Percentiles rank a stretch among this genome's conserved stretches.
phyloP scores from a whole-genome alignment of 1,284 basidiomycete species.

The Ceratobasidium sp. region DNA sequence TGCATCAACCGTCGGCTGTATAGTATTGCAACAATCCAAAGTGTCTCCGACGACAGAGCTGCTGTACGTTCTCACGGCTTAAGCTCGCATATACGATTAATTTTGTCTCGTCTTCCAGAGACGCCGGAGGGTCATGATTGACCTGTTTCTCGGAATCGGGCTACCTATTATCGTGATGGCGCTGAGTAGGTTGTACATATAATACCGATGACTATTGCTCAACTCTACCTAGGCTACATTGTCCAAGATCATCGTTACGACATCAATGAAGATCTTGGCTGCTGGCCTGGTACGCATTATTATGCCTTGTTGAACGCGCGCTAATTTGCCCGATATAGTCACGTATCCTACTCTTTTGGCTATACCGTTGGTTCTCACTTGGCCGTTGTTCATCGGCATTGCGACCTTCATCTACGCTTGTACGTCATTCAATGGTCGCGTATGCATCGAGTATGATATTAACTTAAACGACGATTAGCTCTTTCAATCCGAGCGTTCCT shows the following conservation, averaged over 20 bases:
- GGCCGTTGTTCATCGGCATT: conserved; percentile 40
- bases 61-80: conserved; percentile 33
- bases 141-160: conserved; percentile 62
- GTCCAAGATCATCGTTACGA: conserved; percentile 48
- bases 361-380: conserved; percentile 36
- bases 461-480: conserved; percentile 7
- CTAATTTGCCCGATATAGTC: conserved; percentile 4
- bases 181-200: conserved; percentile 62
- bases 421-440: neutral
- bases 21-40: conserved; percentile 59
- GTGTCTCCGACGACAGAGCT: conserved; percentile 52
- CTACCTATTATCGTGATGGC: conserved; percentile 64
- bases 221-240: conserved; percentile 29
- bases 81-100: neutral
- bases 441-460: neutral
- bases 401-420: conserved; percentile 46
- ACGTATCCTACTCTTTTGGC: conserved; percentile 40
- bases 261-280: conserved; percentile 48
- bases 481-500: conserved; percentile 49
- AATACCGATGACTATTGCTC: neutral
- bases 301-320: neutral
- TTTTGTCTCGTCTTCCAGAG: conserved; percentile 1
- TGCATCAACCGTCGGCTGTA: conserved; percentile 67
- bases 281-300: conserved; percentile 36
- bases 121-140: conserved; percentile 55